Evolutionary conservation across 331 rosid genomes (phyloP).

Genomic region (Malus hybrid): DNA sequence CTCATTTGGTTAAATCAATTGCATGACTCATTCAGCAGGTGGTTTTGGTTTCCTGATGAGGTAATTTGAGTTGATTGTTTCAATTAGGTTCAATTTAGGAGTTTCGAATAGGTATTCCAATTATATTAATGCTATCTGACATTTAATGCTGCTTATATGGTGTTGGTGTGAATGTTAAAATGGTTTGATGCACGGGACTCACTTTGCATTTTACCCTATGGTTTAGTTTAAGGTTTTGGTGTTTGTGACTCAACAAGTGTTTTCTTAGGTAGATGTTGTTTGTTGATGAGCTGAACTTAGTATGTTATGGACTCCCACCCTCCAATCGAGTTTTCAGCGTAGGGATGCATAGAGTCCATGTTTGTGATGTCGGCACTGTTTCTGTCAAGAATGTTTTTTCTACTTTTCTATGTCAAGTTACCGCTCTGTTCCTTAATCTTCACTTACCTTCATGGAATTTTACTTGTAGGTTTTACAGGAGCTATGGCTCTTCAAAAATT

Average conservation of each 20-base stretch:
- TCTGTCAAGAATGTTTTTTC: neutral
- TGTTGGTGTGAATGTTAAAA: neutral
- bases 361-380: neutral
- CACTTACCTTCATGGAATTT: slow-evolving; percentile 3
- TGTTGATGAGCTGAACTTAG: neutral
- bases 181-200: neutral
- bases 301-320: neutral
- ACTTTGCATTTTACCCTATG: neutral
- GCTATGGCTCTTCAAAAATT: slow-evolving; percentile 82
- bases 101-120: neutral
- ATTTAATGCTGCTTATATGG: neutral
- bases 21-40: slow-evolving; percentile 32
- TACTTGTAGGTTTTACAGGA: slow-evolving; percentile 41
- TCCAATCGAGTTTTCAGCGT: neutral
- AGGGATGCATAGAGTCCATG: neutral
- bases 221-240: neutral
- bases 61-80: neutral
- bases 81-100: neutral
- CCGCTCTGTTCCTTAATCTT: neutral
- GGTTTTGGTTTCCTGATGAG: neutral
- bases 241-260: neutral
- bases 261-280: neutral
- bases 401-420: neutral
- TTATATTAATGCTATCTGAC: neutral
- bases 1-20: slow-evolving; percentile 34